Percentiles rank a stretch among this genome's conserved stretches.
These are phyloP conservation scores for Geotrichum macrosporum DNA, from an alignment of 1,139 yeast species.

Conservation along the genomic window DNA sequence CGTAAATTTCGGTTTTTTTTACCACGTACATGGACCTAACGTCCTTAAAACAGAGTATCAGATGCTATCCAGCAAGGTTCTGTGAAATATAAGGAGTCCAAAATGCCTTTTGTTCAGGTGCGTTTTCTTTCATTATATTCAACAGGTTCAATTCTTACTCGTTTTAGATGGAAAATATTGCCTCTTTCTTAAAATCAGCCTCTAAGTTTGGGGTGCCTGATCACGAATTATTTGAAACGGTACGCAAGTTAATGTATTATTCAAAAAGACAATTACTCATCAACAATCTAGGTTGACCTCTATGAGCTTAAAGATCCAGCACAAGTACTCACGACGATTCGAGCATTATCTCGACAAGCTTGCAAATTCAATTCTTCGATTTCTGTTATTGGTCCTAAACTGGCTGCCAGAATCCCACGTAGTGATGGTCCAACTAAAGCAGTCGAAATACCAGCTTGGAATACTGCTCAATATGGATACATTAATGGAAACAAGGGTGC, in stretches of 20 bases:
- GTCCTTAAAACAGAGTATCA: conserved; percentile 34
- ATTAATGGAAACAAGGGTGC: conserved; percentile 53
- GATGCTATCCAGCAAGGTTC: conserved; percentile 40
- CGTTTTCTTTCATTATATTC: too few species aligned
- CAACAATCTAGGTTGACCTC: conserved; percentile 55
- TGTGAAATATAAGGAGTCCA: conserved; percentile 56
- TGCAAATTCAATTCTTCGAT: conserved; percentile 45
- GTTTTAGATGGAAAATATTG: conserved; percentile 70
- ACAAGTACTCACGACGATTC: conserved; percentile 67
- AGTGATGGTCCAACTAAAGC: conserved; percentile 34
- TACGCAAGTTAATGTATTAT: too few species aligned
- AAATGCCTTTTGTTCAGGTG: conserved; percentile 70
- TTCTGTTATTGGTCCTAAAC: conserved; percentile 51
- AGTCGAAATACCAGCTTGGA: conserved; percentile 46
- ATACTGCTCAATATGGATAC: conserved; percentile 55
- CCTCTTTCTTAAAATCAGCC: conserved; percentile 57
- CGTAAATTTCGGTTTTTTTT: conserved; percentile 30
- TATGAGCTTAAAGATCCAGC: conserved; percentile 72
- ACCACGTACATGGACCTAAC: neutral
- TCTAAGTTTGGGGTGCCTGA: conserved; percentile 73
- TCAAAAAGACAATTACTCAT: too few species aligned
- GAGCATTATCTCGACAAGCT: conserved; percentile 65
- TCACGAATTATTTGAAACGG: conserved; percentile 78
- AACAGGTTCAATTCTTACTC: too few species aligned
- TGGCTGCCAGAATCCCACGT: conserved; percentile 42